Conservation (phyloP, 495 filamentous ascomycete genomes). For the Penicillium verhagenii region DNA sequence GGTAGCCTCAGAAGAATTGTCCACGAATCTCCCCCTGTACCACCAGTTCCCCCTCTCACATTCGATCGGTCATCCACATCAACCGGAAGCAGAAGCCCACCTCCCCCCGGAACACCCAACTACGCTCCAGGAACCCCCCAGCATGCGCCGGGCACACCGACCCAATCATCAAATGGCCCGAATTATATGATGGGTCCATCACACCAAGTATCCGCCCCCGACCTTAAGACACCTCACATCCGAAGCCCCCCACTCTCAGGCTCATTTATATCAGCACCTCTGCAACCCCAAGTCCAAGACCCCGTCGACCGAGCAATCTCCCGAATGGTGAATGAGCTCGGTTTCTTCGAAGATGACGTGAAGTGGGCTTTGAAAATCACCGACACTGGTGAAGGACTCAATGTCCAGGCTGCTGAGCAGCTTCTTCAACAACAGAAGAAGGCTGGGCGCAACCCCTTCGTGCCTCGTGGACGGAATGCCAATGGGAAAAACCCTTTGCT, state of each 20-base stretch:
- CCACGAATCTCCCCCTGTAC: conserved; percentile 5
- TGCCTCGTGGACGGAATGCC: background rate
- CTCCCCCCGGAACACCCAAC: conserved; percentile 15
- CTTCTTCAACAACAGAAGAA: conserved; percentile 46
- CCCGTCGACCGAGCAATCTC: conserved; percentile 52
- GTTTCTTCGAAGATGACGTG: conserved; percentile 46
- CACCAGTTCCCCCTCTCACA: conserved; percentile 14
- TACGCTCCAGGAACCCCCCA: background rate
- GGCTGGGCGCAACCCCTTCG: conserved; percentile 18
- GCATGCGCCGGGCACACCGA: background rate
- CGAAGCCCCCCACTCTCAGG: conserved; percentile 5
- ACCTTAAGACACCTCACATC: conserved; percentile 1
- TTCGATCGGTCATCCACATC: conserved; percentile 14
- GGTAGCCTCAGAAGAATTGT: conserved; percentile 27
- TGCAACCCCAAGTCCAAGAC: conserved; percentile 47
- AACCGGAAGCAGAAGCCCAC: conserved; percentile 8
- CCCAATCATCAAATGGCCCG: background rate
- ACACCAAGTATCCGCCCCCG: background rate
- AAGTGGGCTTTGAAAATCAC: conserved; percentile 55
- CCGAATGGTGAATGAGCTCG: conserved; percentile 47
- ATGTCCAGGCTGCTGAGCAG: conserved; percentile 43
- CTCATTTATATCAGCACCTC: conserved; percentile 17
- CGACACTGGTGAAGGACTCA: conserved; percentile 51
- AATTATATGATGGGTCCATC: background rate
- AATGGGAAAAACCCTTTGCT: conserved; percentile 22